Evolutionary conservation across 306 rosid species (phyloP).

Genomic region (Leucaena leucocephala): DNA sequence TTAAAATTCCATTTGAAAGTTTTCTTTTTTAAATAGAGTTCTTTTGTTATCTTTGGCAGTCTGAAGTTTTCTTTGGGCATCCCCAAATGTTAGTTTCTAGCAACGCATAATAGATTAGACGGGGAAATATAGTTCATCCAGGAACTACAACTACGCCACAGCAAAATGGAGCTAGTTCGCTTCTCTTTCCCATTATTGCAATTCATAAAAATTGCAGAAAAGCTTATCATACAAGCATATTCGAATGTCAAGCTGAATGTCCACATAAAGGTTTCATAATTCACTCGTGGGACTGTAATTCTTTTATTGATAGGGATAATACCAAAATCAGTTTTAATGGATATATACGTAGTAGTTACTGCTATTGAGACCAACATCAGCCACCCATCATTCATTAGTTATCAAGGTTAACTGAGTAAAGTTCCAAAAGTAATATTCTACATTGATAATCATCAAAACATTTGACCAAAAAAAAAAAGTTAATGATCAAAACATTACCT

Average conservation of each 20-base stretch:
- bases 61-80: not conserved
- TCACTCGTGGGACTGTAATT: not conserved
- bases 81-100: not conserved
- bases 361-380: conserved; percentile 9
- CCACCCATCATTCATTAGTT: conserved; percentile 7
- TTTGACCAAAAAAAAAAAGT: too few relatives aligned
- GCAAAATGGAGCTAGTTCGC: not conserved
- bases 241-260: not conserved
- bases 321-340: not conserved
- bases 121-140: not conserved
- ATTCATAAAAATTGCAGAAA: not conserved
- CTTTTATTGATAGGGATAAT: not conserved
- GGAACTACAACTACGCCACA: not conserved
- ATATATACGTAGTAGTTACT: not conserved
- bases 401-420: conserved; percentile 10
- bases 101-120: not conserved
- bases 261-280: not conserved
- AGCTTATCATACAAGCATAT: not conserved
- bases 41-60: not conserved
- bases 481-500: conserved; percentile 54
- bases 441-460: not conserved
- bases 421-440: not conserved
- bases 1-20: not conserved
- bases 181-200: not conserved
- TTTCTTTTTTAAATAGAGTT: not conserved